Conservation (phyloP, 371 early-diverging fungal species). For the Mortierella sp. region DNA sequence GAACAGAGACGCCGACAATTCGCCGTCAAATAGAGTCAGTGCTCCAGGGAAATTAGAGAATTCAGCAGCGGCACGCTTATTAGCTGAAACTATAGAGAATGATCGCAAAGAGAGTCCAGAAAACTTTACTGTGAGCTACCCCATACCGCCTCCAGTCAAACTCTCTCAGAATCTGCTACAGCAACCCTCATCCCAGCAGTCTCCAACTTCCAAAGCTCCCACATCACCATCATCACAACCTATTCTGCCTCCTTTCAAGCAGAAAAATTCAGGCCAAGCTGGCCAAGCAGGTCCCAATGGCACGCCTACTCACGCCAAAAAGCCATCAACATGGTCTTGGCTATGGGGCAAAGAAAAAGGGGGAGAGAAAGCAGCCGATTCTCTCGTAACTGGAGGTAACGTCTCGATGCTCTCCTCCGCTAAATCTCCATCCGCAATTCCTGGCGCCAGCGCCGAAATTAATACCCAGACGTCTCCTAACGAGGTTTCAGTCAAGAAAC, state of each 20-base stretch:
- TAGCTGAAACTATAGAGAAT: slow-evolving; percentile 21
- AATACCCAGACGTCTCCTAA: slow-evolving; percentile 14
- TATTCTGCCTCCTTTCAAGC: background rate
- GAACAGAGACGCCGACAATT: background rate
- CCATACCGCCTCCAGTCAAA: slow-evolving; percentile 56
- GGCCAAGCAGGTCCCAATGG: slow-evolving; percentile 9
- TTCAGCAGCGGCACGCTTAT: slow-evolving; percentile 10
- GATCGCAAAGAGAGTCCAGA: slow-evolving; percentile 32
- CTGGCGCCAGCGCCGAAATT: slow-evolving; percentile 7
- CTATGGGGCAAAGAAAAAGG: slow-evolving; percentile 53
- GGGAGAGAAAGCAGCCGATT: slow-evolving; percentile 27
- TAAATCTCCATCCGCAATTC: slow-evolving; percentile 1
- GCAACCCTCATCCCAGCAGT: slow-evolving; percentile 17
- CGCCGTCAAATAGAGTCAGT: slow-evolving; percentile 36
- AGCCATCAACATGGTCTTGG: slow-evolving; percentile 53
- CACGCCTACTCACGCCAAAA: slow-evolving; percentile 27
- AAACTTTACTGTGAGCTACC: slow-evolving; percentile 40
- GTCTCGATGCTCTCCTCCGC: background rate
- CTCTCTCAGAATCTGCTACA: slow-evolving; percentile 48
- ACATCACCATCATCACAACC: background rate
- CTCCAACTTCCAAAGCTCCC: background rate
- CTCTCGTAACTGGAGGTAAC: background rate
- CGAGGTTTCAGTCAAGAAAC: slow-evolving; percentile 34
- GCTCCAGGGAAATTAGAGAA: slow-evolving; percentile 47
- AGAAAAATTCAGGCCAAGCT: slow-evolving; percentile 10